Evolutionary conservation across 2,329 filamentous ascomycete species (phyloP).

Genomic region (Fusarium falciforme): DNA sequence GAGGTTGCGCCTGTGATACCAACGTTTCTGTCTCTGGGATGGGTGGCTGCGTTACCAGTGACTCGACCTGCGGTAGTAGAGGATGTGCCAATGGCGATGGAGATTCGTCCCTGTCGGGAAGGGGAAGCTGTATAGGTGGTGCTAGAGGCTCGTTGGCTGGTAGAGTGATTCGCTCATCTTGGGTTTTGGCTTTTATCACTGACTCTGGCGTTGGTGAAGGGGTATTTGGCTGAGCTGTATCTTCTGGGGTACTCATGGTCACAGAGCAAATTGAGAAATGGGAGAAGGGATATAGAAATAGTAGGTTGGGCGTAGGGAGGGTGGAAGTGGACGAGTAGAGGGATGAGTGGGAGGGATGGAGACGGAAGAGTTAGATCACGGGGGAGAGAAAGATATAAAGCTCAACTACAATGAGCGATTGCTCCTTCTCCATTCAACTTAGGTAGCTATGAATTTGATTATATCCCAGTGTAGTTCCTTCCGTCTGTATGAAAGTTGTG

Average conservation of each 20-base stretch:
- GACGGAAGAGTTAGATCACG: not conserved
- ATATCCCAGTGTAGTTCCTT: not conserved
- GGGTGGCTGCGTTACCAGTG: not conserved
- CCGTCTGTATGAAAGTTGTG: not conserved
- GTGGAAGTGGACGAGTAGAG: not conserved
- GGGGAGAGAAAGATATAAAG: no score
- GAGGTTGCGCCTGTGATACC: not conserved
- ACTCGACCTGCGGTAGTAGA: not conserved
- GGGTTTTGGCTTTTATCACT: constrained; percentile 24
- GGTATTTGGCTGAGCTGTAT: not conserved
- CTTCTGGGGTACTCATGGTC: constrained; percentile 8
- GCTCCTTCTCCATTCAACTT: not conserved
- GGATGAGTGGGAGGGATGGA: not conserved
- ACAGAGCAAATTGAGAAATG: not conserved
- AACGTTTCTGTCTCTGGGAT: not conserved
- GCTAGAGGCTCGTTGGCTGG: not conserved
- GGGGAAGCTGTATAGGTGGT: not conserved
- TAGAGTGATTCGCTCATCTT: not conserved
- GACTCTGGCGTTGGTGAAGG: constrained; percentile 12
- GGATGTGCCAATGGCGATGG: not conserved
- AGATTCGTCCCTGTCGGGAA: not conserved
- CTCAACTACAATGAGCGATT: no score
- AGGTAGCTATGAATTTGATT: not conserved
- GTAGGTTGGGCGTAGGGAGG: not conserved
- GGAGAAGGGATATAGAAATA: not conserved